phyloP scores from a whole-genome alignment of 768 basidiomycete species.

The Tricholoma hemisulphureum region DNA sequence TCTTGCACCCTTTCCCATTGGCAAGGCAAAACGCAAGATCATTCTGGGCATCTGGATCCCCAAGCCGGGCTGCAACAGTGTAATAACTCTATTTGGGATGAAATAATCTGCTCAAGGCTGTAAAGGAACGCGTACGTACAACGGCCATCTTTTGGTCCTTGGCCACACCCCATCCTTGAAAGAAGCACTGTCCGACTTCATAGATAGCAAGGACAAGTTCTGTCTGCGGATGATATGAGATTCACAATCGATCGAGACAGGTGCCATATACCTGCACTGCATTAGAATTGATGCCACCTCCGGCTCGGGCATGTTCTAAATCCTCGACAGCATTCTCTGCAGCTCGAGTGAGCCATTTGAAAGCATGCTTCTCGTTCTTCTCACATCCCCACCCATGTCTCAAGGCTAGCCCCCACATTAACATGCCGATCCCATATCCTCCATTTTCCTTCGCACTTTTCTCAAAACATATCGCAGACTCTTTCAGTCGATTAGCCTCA shows the following conservation, averaged over 20 bases:
- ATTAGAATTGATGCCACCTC: slow-evolving; percentile 44
- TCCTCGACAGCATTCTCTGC: slow-evolving; percentile 80
- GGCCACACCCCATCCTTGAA: slow-evolving; percentile 85
- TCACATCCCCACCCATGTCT: slow-evolving; percentile 87
- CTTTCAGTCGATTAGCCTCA: slow-evolving; percentile 65
- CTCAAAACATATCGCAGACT: slow-evolving; percentile 75
- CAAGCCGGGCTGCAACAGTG: slow-evolving; percentile 75
- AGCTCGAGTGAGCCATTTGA: slow-evolving; percentile 80
- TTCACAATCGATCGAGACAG: not conserved
- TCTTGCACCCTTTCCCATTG: slow-evolving; percentile 88
- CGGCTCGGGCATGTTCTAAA: slow-evolving; percentile 60
- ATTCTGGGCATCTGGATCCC: slow-evolving; percentile 84
- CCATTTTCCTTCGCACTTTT: slow-evolving; percentile 69
- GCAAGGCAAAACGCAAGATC: slow-evolving; percentile 84
- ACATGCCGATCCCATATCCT: slow-evolving; percentile 86
- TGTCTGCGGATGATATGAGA: slow-evolving; percentile 39
- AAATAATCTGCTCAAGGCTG: not conserved
- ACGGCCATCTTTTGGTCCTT: slow-evolving; percentile 91
- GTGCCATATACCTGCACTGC: slow-evolving; percentile 48
- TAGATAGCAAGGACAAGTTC: slow-evolving; percentile 88
- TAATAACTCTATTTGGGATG: slow-evolving; percentile 68
- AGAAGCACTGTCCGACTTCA: slow-evolving; percentile 91
- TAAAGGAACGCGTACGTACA: slow-evolving; percentile 40
- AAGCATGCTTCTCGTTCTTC: slow-evolving; percentile 76
- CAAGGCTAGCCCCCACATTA: slow-evolving; percentile 87